Evolutionary conservation across 177 flowering plant genomes (phyloP), one percentile per base, ranked within the genome.

Genomic region (Vitis hybrid): DNA sequence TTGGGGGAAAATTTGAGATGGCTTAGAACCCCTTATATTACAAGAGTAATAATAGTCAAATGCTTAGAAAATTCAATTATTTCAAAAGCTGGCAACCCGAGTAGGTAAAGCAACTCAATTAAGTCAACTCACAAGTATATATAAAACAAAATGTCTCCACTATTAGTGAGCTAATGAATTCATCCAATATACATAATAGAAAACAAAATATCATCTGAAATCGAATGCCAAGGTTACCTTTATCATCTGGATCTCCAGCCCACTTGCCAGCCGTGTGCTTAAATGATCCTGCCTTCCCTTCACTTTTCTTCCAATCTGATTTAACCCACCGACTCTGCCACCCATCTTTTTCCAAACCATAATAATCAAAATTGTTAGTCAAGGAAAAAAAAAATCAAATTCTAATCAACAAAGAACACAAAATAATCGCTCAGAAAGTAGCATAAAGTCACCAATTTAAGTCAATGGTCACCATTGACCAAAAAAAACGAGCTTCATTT

Each of bases 211-310:
- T 53, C 16, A 57, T 57, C 8, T 19, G 48, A 60, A 19, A 48
- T 39, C 1, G 13, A 49, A 59, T 49, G 60, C 16, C 12, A 19
- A 4, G 18, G 16, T 12, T 64, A 89, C 93, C 93, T 85, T 84
- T 89, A 65, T 90, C 96, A 74, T 86, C 89, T 12, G 89, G 90
- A 66, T 90, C 90, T 51, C 84, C 88, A 64, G 81, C 29, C 91
- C 93, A 90, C 51, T 81, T 86, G 52, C 96, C 96, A 49, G 89
- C 78, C 5, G 93, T 85, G 77, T 90, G 93, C 77, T 86, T 84
- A 72, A 87, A 90, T 7, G 85, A 72, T 3, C 96, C 96, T 0
- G 91, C 96, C 74, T 89, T 89, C 29, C 87, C 86, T 69, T 89
- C 93, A 66, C 73, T 75, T 57, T 74, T 82, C 67, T 87, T 87